Percentiles rank a stretch among this genome's conserved stretches.
These are phyloP conservation scores for Trichophyton benhamiae DNA, from an alignment of 2,329 filamentous ascomycete species.

Conservation along the genomic window DNA sequence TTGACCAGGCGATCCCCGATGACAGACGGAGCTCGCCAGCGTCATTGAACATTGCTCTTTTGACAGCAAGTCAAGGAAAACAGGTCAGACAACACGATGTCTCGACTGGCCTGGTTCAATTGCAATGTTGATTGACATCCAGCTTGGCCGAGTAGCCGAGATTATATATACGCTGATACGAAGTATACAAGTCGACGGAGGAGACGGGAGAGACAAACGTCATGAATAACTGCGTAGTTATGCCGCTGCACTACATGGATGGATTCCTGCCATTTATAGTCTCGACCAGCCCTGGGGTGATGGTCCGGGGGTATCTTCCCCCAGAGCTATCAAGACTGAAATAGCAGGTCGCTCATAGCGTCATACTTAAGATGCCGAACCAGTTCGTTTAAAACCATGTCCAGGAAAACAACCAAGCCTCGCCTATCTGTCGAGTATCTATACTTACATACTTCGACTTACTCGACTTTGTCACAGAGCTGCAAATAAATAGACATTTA, in stretches of 20 bases:
- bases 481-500: neutral
- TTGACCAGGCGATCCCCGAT: neutral
- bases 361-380: neutral
- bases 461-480: neutral
- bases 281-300: neutral
- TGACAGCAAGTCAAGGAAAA: too few species aligned
- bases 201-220: neutral
- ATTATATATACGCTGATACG: too few species aligned
- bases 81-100: too few species aligned
- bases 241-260: neutral
- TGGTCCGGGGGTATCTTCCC: neutral
- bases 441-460: neutral
- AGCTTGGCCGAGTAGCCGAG: too few species aligned
- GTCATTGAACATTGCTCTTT: too few species aligned
- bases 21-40: too few species aligned
- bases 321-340: neutral
- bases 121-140: too few species aligned
- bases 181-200: neutral
- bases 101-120: too few species aligned
- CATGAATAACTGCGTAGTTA: neutral
- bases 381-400: neutral
- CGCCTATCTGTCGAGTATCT: neutral
- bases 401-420: neutral
- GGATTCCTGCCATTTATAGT: neutral
- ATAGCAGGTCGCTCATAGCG: neutral